Evolutionary conservation across 2,329 filamentous ascomycete genomes (phyloP), one percentile per base, ranked within the genome.

Genomic region (Drechslerella stenobrocha): DNA sequence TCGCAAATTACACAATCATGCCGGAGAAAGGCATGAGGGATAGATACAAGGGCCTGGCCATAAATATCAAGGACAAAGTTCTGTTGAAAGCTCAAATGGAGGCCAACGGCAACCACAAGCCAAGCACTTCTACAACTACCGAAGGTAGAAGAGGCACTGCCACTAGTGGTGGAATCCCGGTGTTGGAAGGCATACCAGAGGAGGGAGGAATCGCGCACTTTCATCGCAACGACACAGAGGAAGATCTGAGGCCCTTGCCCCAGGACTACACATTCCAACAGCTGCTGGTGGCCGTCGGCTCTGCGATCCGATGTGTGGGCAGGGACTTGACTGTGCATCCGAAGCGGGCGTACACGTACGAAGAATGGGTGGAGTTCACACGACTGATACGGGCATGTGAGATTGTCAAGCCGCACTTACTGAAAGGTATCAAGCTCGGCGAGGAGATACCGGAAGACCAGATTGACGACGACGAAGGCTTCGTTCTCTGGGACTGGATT

Each of bases 321-420:
- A 11, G 30, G 52, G 55, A 67, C 13, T 50, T 67, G 2, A 47
- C 55, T 1, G 46, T 79, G 45, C 76, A 80, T 4, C 80, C 82
- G 1, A 79, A 81, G 0, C 84, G 84, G 57, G 81, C 81, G 55
- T 96, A 96, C 74, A 81, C 79, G 0, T 96, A 91, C 70, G 84
- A 90, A 70, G 87, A 95, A 74, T 95, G 90, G 91, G 87, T 88
- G 0, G 89, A 89, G 78, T 93, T 89, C 72, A 86, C 91, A 3
- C 82, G 83, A 24, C 80, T 96, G 30, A 88, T 95, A 37, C 73
- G 77, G 26, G 52, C 70, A 1, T 64, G 50, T 7, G 70, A 67
- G 52, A 8, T 1, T 71, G 76, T 26, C 67, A 77, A 3, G 78
- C 82, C 11, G 81, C 83, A 64, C 80, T 83, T 20, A 79, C 81